Evolutionary conservation across 1,284 basidiomycete genomes (phyloP).

Genomic region (Cutaneotrichosporon sp.): DNA sequence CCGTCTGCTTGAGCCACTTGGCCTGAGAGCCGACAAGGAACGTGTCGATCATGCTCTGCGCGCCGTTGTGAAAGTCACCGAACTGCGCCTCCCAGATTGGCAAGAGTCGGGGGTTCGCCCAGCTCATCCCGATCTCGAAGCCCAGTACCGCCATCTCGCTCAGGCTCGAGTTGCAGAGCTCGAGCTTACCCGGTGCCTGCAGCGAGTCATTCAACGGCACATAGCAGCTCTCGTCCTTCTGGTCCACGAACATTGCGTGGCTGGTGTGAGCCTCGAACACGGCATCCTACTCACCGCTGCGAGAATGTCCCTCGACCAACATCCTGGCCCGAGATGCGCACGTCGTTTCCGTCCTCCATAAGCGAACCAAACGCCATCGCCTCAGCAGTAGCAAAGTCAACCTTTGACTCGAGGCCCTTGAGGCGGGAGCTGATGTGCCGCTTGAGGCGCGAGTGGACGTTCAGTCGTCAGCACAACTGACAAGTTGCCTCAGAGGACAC

Average conservation of each 20-base stretch:
- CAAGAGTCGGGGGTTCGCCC: slow-evolving; percentile 74
- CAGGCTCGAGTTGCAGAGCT: slow-evolving; percentile 80
- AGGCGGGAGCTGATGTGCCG: slow-evolving; percentile 75
- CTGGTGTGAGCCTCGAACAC: slow-evolving; percentile 43
- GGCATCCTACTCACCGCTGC: slow-evolving; percentile 61
- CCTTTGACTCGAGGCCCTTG: slow-evolving; percentile 66
- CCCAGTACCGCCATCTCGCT: slow-evolving; percentile 79
- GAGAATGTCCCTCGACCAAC: slow-evolving; percentile 87
- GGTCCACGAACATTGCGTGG: slow-evolving; percentile 87
- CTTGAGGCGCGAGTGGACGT: slow-evolving; percentile 73
- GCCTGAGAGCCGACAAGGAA: slow-evolving; percentile 80
- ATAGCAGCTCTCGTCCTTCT: slow-evolving; percentile 70
- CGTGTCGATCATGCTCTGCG: slow-evolving; percentile 83
- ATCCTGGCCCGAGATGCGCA: slow-evolving; percentile 85
- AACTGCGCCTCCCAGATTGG: slow-evolving; percentile 86
- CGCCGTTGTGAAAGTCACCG: slow-evolving; percentile 89
- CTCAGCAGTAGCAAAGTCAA: slow-evolving; percentile 88
- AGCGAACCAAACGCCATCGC: slow-evolving; percentile 81
- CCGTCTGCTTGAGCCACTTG: slow-evolving; percentile 92
- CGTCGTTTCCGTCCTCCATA: slow-evolving; percentile 72
- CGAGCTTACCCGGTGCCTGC: slow-evolving; percentile 62
- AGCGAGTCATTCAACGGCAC: slow-evolving; percentile 72
- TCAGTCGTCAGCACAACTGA: slow-evolving; percentile 52
- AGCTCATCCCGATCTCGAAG: slow-evolving; percentile 85
- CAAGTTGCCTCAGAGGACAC: slow-evolving; percentile 38